Evolutionary conservation across 2,329 filamentous ascomycete genomes (phyloP), one percentile per base, ranked within the genome.

Genomic region (Xylariaceae sp.): DNA sequence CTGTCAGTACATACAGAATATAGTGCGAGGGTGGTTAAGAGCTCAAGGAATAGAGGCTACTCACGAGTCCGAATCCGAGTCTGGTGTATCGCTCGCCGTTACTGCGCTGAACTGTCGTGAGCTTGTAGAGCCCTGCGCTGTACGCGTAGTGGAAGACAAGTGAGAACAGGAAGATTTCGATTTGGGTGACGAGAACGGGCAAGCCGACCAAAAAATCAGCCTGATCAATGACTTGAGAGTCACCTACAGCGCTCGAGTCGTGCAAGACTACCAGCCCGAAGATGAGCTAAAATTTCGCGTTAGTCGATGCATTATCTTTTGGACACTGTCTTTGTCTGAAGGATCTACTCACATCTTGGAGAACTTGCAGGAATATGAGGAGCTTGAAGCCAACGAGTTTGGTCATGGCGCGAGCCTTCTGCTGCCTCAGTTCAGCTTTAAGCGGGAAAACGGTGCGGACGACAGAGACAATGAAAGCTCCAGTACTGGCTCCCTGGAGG

Each of bases 381-480:
- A 62, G 47, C 48, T 59, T 59, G 49, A 63, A 63, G 2, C 55
- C 49, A 22, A 57, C 44, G 10, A 63, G 48, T 46, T 63, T 63
- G 19, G 47, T 37, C 22, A 63, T 37, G 1, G 57, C 55, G 27
- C 53, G 40, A 27, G 57, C 55, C 27, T 53, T 42, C 25, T 60
- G 57, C 11, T 48, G 48, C 8, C 40, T 44, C 5, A 63, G 49
- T 32, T 60, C 52, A 2, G 37, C 33, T 17, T 47, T 47, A 6
- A 61, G 37, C 37, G 49, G 34, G 17, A 42, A 25, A 19, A 51
- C 56, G 2, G 47, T 48, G 20, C 42, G 50, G 36, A 64, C 19
- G n/a, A 61, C 57, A 8, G 54, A 43, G 12, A 58, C 34, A 3
- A 64, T 42, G 16, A 59, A 58, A 11, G 52, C 6, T 6, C 51